These are phyloP conservation scores for Cryptococcus neoformans DNA, from an alignment of 1,284 basidiomycete species.

Conservation along the genomic window DNA sequence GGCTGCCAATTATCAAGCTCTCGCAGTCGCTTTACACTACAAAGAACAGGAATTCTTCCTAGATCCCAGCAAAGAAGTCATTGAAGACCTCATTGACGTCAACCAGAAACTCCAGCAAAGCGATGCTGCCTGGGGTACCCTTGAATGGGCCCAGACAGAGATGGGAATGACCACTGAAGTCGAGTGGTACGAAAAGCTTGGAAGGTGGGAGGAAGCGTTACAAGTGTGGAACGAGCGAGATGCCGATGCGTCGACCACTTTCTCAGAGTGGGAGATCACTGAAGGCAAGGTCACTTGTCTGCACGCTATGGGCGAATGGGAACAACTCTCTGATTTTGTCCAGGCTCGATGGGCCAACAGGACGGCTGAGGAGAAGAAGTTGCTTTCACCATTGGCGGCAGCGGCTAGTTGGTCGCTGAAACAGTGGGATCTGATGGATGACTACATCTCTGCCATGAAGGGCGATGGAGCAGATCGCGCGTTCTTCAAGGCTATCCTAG, in stretches of 20 bases:
- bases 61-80: constrained; percentile 66
- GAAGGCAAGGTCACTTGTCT: constrained; percentile 90
- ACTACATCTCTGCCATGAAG: constrained; percentile 94
- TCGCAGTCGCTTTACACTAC: constrained; percentile 98
- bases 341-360: constrained; percentile 86
- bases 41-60: constrained; percentile 97
- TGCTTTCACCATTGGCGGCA: constrained; percentile 94
- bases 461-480: constrained; percentile 89
- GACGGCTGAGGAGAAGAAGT: constrained; percentile 75
- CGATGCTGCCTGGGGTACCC: constrained; percentile 92
- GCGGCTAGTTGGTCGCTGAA: constrained; percentile 96
- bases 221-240: constrained; percentile 61
- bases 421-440: constrained; percentile 99
- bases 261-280: constrained; percentile 69
- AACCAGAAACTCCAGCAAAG: constrained; percentile 97
- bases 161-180: constrained; percentile 51
- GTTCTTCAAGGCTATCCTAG: constrained; percentile 94
- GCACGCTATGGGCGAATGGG: constrained; percentile 98
- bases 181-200: constrained; percentile 94
- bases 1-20: constrained; percentile 87
- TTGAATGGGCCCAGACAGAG: constrained; percentile 72
- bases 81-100: constrained; percentile 94
- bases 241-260: constrained; percentile 39
- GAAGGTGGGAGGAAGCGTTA: constrained; percentile 94
- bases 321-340: constrained; percentile 80